Base-by-base conservation (phyloP, 2,329 filamentous ascomycete species). In the Gaeumannomyces sp. region DNA sequence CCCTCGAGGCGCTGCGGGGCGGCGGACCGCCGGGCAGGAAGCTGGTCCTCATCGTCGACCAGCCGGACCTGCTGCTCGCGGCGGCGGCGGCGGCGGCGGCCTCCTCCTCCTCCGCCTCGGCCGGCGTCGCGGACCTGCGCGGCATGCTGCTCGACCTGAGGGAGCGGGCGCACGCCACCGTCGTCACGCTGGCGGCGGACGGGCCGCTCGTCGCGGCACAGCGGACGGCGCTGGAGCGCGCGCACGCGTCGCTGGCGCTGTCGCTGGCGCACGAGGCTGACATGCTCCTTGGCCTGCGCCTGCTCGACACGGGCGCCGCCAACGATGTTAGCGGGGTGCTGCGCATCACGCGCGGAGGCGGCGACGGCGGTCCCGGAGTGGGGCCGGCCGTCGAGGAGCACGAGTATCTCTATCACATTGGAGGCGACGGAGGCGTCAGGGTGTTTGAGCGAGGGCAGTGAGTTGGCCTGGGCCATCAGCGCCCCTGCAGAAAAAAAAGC, bases 301-400 rank as follows among this genome's bases (percentile, higher is more conserved):
- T 89, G 72, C 76, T 98, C 67, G 93, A 96, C 72, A 96, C 93
- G 0, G 94, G 94, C 0, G 88, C 88, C n/a, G 93, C 94, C 67
- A 89, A 85, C 73, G 94, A 97, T 76, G 91, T 98, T 38, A 96
- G 91, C 76, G 94, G 94, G 3, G 92, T 97, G 59, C 72, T 97
- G 68, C 84, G 93, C 69, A 81, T 95, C 62, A 93, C 90, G 25
- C 81, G 82, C 59, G 88, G 88, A 4, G 78, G 75, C 22, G 73
- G 72, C 29, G 67, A 66, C 8, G 27, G 31, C 2, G 57, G 33
- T 6, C 8, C 22, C n/a, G 29, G 29, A 6, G 59, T 6, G 2
- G 1, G 59, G 31, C 71, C 63, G 60, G 67, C 63, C 65, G 72
- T 79, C 1, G 82, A 83, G 68, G 83, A 91, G 70, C 86, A 81